phyloP scores from a whole-genome alignment of 1,284 basidiomycete species.

The Naganishia cerealis region DNA sequence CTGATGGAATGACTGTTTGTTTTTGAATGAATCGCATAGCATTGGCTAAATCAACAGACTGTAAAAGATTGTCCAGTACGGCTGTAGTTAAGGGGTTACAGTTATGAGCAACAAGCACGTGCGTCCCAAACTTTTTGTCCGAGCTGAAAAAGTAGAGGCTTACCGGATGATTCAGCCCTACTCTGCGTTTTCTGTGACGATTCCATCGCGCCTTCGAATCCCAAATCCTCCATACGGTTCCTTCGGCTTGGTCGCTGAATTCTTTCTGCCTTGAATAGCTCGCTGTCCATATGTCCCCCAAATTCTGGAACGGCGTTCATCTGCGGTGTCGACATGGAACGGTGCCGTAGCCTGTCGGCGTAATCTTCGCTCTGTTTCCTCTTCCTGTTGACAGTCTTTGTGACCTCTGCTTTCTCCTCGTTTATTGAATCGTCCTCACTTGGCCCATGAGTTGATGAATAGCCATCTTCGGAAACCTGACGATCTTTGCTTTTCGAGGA shows the following conservation, averaged over 20 bases:
- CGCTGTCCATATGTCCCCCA: not conserved
- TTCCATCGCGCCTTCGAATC: slow-evolving; percentile 14
- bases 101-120: not conserved
- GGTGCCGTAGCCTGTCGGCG: not conserved
- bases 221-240: slow-evolving; percentile 7
- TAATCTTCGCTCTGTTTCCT: slow-evolving; percentile 20
- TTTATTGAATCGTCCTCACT: slow-evolving; percentile 16
- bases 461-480: not conserved
- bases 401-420: slow-evolving; percentile 7
- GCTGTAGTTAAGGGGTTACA: not conserved
- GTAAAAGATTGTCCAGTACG: slow-evolving; percentile 15
- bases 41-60: slow-evolving; percentile 26
- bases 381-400: slow-evolving; percentile 21
- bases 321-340: not conserved
- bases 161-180: not conserved
- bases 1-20: slow-evolving; percentile 19
- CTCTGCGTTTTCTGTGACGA: too few relatives aligned
- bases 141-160: not conserved
- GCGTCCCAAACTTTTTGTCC: not conserved
- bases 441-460: slow-evolving; percentile 1
- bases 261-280: not conserved
- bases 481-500: not conserved
- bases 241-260: not conserved
- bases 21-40: slow-evolving; percentile 31
- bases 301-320: not conserved